Base-by-base conservation (phyloP, 169 alveolate species). In the Cystoisospora suis region DNA sequence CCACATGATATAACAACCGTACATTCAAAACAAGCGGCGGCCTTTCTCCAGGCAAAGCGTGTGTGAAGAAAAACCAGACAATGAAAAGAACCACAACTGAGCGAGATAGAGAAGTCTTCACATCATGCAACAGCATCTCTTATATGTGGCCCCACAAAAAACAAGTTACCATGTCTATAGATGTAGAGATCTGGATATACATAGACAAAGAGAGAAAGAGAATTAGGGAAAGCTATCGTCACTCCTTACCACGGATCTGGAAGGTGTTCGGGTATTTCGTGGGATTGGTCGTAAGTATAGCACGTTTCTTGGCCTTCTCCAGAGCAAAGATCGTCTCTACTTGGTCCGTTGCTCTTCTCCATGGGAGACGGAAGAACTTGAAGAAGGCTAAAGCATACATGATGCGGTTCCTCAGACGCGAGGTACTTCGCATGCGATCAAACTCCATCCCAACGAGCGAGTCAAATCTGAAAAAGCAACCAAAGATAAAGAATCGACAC, bases 351-450 rank as follows among this genome's bases (percentile, higher is more conserved):
- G 32, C 53, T 2, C 3, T 34, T 38, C 15, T 34, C 83, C 83
- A 72, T 29, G 83, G 45, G 20, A 29, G 3, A 12, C 32, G 9
- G 15, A 59, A 38, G 32, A n/a, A 32, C 49, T 69, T 65, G 70
- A 83, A 38, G 44, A 83, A 83, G 0, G 72, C 47, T n/a, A 83
- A 29, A 65, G 61, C 79, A 40, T 83, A 83, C 61, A 83, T 29
- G 2, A 40, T 45, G 34, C 90, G 90, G 65, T 83, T 83, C 69
- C 90, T 12, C 59, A 83, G 32, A 3, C 90, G 80, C n/a, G 90
- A 83, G 5, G 53, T 58, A 34, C 90, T 69, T 2, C 90, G 90
- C 47, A 40, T n/a, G 42, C 58, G 53, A 46, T 83, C 90, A 29
- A 83, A 58, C 45, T 17, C 58, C 45, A 44, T 9, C 3, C 90